Evolutionary conservation across 2,329 filamentous ascomycete species (phyloP).

Genomic region (Xylaria sp.): DNA sequence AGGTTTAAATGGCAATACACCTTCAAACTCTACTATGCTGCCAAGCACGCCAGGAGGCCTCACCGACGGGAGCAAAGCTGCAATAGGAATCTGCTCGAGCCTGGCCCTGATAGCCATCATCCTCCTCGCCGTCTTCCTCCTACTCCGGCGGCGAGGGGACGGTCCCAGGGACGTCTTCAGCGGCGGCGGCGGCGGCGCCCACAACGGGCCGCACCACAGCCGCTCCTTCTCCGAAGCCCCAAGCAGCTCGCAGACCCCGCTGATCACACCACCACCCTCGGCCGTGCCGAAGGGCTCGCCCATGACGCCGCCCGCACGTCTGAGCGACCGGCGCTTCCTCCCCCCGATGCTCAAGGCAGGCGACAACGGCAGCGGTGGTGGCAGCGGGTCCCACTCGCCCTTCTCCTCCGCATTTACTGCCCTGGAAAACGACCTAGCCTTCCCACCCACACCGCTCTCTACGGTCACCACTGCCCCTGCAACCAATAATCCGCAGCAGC

Average conservation of each 20-base stretch:
- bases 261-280: conserved; percentile 44
- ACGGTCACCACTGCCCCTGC: conserved; percentile 34
- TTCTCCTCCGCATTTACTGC: conserved; percentile 10
- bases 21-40: conserved; percentile 23
- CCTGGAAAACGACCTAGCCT: conserved; percentile 26
- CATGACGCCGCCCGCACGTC: conserved; percentile 50
- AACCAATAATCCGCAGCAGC: conserved; percentile 41
- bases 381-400: conserved; percentile 19
- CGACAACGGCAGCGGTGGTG: no score
- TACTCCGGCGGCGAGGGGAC: conserved; percentile 37
- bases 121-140: conserved; percentile 42
- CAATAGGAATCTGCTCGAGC: conserved; percentile 48
- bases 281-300: conserved; percentile 33
- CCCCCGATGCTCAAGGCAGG: conserved; percentile 38
- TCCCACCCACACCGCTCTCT: conserved; percentile 43
- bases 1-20: conserved; percentile 18
- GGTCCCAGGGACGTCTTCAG: conserved; percentile 24
- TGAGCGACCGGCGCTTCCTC: conserved; percentile 51
- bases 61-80: conserved; percentile 46
- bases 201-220: conserved; percentile 28
- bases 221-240: conserved; percentile 31
- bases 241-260: conserved; percentile 44
- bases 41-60: conserved; percentile 29
- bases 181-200: conserved; percentile 20
- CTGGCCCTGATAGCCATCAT: conserved; percentile 44